These are phyloP conservation scores for Amaranthus cruentus DNA, from an alignment of 148 eudicot genomes.

Conservation along the genomic window DNA sequence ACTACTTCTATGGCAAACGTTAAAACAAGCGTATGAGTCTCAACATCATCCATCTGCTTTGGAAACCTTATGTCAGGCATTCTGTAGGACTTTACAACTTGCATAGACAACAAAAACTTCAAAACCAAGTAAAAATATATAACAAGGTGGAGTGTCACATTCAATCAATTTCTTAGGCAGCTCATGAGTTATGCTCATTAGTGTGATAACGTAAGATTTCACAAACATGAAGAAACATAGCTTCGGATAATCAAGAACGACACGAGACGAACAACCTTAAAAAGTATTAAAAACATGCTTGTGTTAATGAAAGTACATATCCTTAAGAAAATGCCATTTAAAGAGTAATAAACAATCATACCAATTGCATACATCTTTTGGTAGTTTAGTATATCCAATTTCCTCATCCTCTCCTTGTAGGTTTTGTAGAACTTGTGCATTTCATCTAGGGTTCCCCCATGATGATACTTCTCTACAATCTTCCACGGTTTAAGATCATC, in stretches of 20 bases:
- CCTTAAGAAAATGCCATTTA: not conserved
- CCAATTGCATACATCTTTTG: slow-evolving; percentile 99
- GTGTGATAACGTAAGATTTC: slow-evolving; percentile 14
- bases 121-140: slow-evolving; percentile 14
- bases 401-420: slow-evolving; percentile 87
- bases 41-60: not conserved
- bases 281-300: not conserved
- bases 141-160: slow-evolving; percentile 23
- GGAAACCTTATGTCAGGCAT: not conserved
- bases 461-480: slow-evolving; percentile 63
- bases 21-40: not conserved
- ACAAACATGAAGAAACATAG: slow-evolving; percentile 2
- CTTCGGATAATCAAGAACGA: not conserved
- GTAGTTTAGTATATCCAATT: slow-evolving; percentile 88
- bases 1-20: no score
- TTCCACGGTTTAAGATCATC: slow-evolving; percentile 94
- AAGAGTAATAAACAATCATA: slow-evolving; percentile 25
- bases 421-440: slow-evolving; percentile 85
- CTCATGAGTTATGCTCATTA: slow-evolving; percentile 16
- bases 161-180: slow-evolving; percentile 21
- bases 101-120: slow-evolving; percentile 15
- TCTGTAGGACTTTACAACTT: not conserved
- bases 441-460: slow-evolving; percentile 50
- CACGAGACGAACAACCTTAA: not conserved
- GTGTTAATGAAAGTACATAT: slow-evolving; percentile 1